Percentiles rank a stretch among this genome's conserved stretches.
phyloP scores from a whole-genome alignment of 495 filamentous ascomycete genomes.

The Opeltia flavorubescens region DNA sequence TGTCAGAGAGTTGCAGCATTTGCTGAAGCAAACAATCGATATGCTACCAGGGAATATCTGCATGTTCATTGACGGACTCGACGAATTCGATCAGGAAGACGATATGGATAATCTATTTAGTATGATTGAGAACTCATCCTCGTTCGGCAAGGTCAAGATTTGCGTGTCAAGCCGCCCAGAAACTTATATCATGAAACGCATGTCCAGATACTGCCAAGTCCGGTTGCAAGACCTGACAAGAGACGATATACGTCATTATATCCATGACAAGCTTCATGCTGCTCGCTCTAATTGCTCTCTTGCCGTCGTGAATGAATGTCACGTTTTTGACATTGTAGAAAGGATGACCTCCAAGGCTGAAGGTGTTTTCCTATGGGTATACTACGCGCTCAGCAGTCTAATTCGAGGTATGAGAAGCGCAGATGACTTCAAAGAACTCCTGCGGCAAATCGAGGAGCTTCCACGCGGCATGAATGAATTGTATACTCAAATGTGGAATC shows the following conservation, averaged over 20 bases:
- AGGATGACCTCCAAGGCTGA: neutral
- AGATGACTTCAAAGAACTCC: conserved; percentile 4
- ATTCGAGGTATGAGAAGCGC: neutral
- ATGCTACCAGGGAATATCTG: neutral
- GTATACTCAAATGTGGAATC: conserved; percentile 4
- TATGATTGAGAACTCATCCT: neutral
- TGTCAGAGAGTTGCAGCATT: neutral
- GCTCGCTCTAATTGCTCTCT: neutral
- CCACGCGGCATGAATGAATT: neutral
- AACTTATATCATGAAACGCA: neutral
- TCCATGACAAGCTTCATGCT: neutral
- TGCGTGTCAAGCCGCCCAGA: neutral
- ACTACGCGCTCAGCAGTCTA: conserved; percentile 1
- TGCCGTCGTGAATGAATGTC: neutral
- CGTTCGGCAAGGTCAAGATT: neutral
- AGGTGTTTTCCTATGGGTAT: neutral
- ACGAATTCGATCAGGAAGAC: neutral
- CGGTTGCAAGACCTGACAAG: neutral
- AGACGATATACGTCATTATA: neutral
- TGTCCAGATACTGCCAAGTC: neutral
- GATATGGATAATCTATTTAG: neutral
- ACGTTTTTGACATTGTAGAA: neutral
- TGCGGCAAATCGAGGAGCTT: neutral
- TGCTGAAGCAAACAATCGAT: neutral
- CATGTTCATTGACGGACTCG: neutral